Base-by-base conservation (phyloP, 208 protist species). In the Trichomonas gallinae region DNA sequence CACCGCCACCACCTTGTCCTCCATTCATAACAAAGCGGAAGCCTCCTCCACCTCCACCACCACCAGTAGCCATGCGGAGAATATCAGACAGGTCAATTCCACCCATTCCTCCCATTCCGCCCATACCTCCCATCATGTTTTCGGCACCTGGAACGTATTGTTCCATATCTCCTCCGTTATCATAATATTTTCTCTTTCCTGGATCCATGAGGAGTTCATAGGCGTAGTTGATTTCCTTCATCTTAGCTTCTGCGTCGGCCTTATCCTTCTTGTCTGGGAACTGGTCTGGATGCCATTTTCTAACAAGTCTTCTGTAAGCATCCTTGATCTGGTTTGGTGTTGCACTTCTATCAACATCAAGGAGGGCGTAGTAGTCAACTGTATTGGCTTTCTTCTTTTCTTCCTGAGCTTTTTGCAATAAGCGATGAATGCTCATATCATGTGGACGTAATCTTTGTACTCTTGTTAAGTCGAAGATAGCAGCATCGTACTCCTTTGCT, bases 121-220 rank as follows among this genome's bases (percentile, higher is more conserved):
- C 96, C n/a, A 49, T 46, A 51, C 96, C 58, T 10, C 58, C 85
- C 51, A 96, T 97, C 17, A 97, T 82, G 26, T 49, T 96, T 36
- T 97, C 96, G 49, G 97, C 81, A 21, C 58, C 58, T 31, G 58
- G 58, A n/a, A 72, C 58, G 26, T 72, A 72, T 72, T 72, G 58
- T 26, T 72, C 58, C 58, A 72, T 72, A 40, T 96, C 97, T 96
- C 85, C 87, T 51, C 87, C 87, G 15, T 51, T 48, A 93, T 93
- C 87, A 17, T 93, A 93, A 4, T 48, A 51, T 10, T 51, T 89
- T 31, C 40, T 89, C 83, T 89, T 89, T 23, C 36, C 17, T 89
- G 23, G n/a, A 31, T 89, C 83, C 23, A n/a, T 46, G 38, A 89
- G 40, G 0, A 89, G 0, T 44, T 89, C 83, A 17, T 89, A 46